Conservation (phyloP, 768 basidiomycete genomes). For the Cystobasidium tubakii region DNA sequence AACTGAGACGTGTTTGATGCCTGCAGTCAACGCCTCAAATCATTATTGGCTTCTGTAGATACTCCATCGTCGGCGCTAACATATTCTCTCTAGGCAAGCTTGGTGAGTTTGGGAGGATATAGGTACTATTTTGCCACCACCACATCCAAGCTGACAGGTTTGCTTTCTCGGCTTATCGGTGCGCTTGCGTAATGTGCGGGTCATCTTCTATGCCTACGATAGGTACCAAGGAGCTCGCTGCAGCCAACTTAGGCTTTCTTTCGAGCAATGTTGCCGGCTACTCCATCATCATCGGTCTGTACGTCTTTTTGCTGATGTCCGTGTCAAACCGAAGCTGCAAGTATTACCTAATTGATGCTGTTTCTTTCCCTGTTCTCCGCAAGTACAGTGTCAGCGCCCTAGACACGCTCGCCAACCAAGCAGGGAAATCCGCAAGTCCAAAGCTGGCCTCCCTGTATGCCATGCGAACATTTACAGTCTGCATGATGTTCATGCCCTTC, state of each 20-base stretch:
- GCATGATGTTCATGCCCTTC: slow-evolving; percentile 26
- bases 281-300: slow-evolving; percentile 28
- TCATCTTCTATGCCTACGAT: not conserved
- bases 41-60: slow-evolving; percentile 23
- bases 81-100: slow-evolving; percentile 15
- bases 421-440: slow-evolving; percentile 15
- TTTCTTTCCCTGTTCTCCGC: not conserved
- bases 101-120: not conserved
- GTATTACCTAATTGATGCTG: not conserved
- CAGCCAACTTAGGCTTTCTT: slow-evolving; percentile 27
- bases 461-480: slow-evolving; percentile 28
- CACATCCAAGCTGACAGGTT: not conserved
- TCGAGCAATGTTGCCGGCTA: slow-evolving; percentile 29
- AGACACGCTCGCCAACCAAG: slow-evolving; percentile 33
- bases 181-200: not conserved
- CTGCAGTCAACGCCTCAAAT: slow-evolving; percentile 6
- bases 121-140: not conserved
- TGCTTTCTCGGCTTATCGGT: not conserved
- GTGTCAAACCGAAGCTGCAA: too few relatives aligned
- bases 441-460: slow-evolving; percentile 23
- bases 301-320: not conserved
- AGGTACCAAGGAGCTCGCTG: slow-evolving; percentile 22
- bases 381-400: not conserved
- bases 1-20: not conserved
- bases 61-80: slow-evolving; percentile 7